phyloP scores from a whole-genome alignment of 2,329 filamentous ascomycete genomes.

The Calcarisporium arbuscula region DNA sequence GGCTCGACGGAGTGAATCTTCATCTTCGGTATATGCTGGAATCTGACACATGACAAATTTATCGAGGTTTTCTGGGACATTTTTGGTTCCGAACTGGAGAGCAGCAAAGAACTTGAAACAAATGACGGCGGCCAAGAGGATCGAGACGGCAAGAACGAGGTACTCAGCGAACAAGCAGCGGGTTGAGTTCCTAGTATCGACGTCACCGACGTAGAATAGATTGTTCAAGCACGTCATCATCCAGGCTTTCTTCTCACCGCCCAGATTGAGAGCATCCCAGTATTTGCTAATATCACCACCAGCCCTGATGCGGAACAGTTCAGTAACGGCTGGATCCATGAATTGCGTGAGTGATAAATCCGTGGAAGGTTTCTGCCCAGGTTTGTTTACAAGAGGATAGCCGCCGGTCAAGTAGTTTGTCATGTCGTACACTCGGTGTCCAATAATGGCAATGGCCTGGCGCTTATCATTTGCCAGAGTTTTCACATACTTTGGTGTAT shows the following conservation, averaged over 20 bases:
- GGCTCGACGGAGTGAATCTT: conserved; percentile 91
- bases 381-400: conserved; percentile 52
- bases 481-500: conserved; percentile 68
- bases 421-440: conserved; percentile 79
- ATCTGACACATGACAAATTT: conserved; percentile 99
- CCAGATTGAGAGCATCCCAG: conserved; percentile 66
- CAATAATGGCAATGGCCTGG: conserved; percentile 69
- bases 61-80: conserved; percentile 88
- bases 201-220: conserved; percentile 85
- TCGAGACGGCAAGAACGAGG: conserved; percentile 77
- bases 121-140: conserved; percentile 74
- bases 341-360: conserved; percentile 60
- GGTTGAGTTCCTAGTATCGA: conserved; percentile 83
- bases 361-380: conserved; percentile 42
- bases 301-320: conserved; percentile 69
- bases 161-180: conserved; percentile 86
- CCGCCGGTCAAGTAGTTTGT: conserved; percentile 77
- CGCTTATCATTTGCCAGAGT: conserved; percentile 58
- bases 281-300: conserved; percentile 78
- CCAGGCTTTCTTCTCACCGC: conserved; percentile 46
- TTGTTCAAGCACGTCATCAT: conserved; percentile 88
- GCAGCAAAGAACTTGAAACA: conserved; percentile 96
- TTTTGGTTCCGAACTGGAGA: conserved; percentile 87
- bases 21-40: conserved; percentile 95
- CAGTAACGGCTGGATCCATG: conserved; percentile 68